Evolutionary conservation across 495 filamentous ascomycete genomes (phyloP), one percentile per base, ranked within the genome.

Genomic region (Aspergillus campestris): DNA sequence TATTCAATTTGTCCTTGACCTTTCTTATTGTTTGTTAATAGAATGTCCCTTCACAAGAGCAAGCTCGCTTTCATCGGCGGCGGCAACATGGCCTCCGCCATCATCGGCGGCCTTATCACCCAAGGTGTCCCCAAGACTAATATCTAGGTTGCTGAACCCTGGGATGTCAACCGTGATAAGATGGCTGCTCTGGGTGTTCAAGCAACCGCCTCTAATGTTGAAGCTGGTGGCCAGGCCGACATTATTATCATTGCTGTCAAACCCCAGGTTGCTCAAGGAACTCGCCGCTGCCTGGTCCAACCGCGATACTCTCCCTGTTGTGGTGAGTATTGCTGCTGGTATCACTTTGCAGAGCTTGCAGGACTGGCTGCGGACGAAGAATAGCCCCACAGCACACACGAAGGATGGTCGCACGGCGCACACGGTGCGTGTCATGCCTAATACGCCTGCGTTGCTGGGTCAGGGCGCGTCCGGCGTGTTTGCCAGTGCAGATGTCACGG

Each of bases 201-300:
- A 14, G 81, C 81, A 11, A 87, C 89, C 0, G 69, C 95, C 0
- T 90, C 88, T 52, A 95, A 81, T 49, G 83, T 94, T 51, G 85
- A 89, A 57, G 81, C 89, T 0, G 89, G 86, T n/a, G 89, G 88
- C 71, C 85, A 92, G 27, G 94, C 89, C 80, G 83, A 95, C 58
- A 86, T 95, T 58, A 83, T 81, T 48, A 83, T 82, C 55, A 82
- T 87, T 45, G 83, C 86, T 46, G 79, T 76, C n/a, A 81, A 86
- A 59, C 80, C 75, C 36, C 65, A 87, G 44, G 77, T 94, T 14
- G 81, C 87, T 11, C 90, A 94, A 66, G 74, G 87, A 95, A 74
- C 85, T 84, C 44, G 89, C 87, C 10, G 86, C 88, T 48, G 86
- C 87, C 3, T 74, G 89, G 52, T 81, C 89, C 57, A 58, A 84